These are phyloP conservation scores for Nicotiana undulata DNA, from an alignment of 257 asterid species.

Conservation along the genomic window DNA sequence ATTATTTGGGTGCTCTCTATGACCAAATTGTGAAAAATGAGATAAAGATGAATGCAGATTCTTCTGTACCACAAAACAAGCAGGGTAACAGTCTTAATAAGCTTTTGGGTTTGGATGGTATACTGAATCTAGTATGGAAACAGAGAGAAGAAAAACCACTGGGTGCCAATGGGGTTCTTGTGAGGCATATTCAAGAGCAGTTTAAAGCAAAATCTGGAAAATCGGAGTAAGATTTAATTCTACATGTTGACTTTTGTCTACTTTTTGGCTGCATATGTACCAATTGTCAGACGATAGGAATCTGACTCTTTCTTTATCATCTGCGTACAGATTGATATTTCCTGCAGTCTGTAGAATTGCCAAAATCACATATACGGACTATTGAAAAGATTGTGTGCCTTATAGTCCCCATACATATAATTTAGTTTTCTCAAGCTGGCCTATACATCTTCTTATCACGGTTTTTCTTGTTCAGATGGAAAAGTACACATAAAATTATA, in stretches of 20 bases:
- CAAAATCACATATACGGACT: neutral
- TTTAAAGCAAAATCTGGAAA: constrained; percentile 87
- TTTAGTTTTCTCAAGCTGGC: neutral
- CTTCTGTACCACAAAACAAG: constrained; percentile 75
- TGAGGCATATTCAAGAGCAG: constrained; percentile 94
- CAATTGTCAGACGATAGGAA: constrained; percentile 2
- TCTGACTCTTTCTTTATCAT: constrained; percentile 5
- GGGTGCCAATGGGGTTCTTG: constrained; percentile 82
- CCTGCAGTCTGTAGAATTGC: neutral
- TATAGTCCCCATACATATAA: neutral
- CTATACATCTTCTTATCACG: neutral
- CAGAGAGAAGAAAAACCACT: constrained; percentile 87
- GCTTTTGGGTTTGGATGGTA: constrained; percentile 88
- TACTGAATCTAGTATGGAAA: constrained; percentile 96
- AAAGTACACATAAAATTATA: neutral
- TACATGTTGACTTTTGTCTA: neutral
- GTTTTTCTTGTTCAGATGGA: neutral
- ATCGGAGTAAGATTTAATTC: constrained; percentile 62
- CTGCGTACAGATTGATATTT: neutral
- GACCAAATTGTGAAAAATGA: constrained; percentile 94
- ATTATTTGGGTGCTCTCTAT: constrained; percentile 79
- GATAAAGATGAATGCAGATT: constrained; percentile 85
- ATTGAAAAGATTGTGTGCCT: neutral
- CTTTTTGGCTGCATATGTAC: neutral
- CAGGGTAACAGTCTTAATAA: constrained; percentile 88